Evolutionary conservation across 2,329 filamentous ascomycete species (phyloP), one percentile per base, ranked within the genome.

Genomic region (Nectriaceae sp.): DNA sequence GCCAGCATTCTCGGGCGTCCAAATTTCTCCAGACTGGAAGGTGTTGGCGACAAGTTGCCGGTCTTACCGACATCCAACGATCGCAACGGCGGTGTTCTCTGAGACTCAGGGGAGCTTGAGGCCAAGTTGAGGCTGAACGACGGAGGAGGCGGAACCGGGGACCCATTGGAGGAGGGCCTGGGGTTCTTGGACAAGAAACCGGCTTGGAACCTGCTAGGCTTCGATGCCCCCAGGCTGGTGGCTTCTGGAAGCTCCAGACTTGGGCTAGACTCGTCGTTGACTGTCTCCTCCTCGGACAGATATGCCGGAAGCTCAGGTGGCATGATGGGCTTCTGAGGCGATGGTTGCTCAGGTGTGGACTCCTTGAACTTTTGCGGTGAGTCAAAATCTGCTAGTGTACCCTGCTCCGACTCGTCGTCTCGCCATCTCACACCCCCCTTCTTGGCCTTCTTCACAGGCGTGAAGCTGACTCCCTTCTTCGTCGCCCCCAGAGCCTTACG

Each of bases 351-450:
- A 5, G 84, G 81, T 1, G 82, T 80, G 2, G 76, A 75, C 15
- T 81, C 53, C 19, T 57, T 75, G 8, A 79, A 69, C 64, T 86
- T 88, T 67, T 91, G 82, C 1, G 94, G 93, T 3, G 93, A 97
- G 64, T 93, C 89, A 65, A 93, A 97, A 65, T 97, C 94, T 11
- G 89, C 91, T 47, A 97, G 74, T 1, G 87, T 85, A 20, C 91
- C 92, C 43, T 93, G 84, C 63, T 95, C 88, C 2, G 87, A 74
- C 63, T 83, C 90, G 61, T 97, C 94, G 62, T 97, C 94, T 49
- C 90, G 85, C 94, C 94, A 99, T 55, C 93, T 83, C 5, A 99
- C 93, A 39, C 80, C 86, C 51, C 92, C 83, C 70, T 90, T 90
- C 46, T 85, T 82, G 10, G 82, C 78, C 68, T 86, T 87, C 70